A percentile compares a stretch with the other conserved stretches of the same genome.
Evolutionary conservation across 2,329 filamentous ascomycete genomes (phyloP).

Genomic region (Exophiala calicioides): DNA sequence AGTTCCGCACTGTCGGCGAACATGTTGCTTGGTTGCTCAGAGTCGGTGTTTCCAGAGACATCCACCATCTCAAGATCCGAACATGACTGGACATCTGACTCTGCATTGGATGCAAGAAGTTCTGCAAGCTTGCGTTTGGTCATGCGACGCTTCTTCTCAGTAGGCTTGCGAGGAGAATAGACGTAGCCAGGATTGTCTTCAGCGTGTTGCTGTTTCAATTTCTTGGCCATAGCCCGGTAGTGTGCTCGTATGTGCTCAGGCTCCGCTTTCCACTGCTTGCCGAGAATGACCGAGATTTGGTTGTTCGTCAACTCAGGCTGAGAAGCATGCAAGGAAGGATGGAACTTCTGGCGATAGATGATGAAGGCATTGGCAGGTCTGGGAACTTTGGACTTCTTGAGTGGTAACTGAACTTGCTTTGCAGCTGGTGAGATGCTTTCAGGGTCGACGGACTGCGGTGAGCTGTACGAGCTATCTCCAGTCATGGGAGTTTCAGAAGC

Average conservation of each 20-base stretch:
- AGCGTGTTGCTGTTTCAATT: slow-evolving; percentile 43
- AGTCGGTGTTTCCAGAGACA: not conserved
- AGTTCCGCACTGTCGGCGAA: not conserved
- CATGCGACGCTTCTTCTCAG: slow-evolving; percentile 49
- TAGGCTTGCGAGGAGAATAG: slow-evolving; percentile 50
- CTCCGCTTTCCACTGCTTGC: slow-evolving; percentile 45
- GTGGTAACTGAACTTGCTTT: slow-evolving; percentile 28
- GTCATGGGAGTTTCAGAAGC: slow-evolving; percentile 22
- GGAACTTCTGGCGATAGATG: slow-evolving; percentile 46
- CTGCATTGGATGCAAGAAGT: slow-evolving; percentile 5
- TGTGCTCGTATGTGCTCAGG: slow-evolving; percentile 38
- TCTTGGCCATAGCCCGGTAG: slow-evolving; percentile 43
- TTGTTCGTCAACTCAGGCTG: slow-evolving; percentile 48
- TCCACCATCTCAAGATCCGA: slow-evolving; percentile 9
- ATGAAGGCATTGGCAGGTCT: slow-evolving; percentile 52
- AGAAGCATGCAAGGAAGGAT: slow-evolving; percentile 39
- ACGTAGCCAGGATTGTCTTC: slow-evolving; percentile 47
- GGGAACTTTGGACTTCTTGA: slow-evolving; percentile 40
- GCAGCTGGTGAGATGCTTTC: slow-evolving; percentile 18
- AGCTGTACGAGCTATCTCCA: slow-evolving; percentile 16
- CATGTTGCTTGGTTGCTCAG: not conserved
- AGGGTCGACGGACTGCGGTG: not conserved
- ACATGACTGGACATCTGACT: slow-evolving; percentile 1
- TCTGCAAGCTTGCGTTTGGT: slow-evolving; percentile 38
- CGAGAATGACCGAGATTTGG: slow-evolving; percentile 47